Evolutionary conservation across 2,329 filamentous ascomycete genomes (phyloP), one percentile per base, ranked within the genome.

Genomic region (Aspergillus vadensis): DNA sequence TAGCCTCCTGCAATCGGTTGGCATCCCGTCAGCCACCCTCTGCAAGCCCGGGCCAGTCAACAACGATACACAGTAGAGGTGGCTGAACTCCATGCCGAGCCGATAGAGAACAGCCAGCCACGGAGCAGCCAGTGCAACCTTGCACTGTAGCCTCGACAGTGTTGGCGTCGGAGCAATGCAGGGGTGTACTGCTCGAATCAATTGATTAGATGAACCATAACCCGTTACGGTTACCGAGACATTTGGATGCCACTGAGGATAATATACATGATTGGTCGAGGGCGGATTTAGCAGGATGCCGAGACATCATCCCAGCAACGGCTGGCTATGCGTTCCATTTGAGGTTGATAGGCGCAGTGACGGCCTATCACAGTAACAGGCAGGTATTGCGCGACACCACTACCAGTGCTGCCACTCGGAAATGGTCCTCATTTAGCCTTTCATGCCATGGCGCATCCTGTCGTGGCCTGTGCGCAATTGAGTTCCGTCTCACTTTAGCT

Each of bases 251-350:
- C 27, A n/a, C 17, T 19, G 21, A 41, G 44, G 19, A 17, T 39
- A 14, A 9, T 30, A 50, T 21, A 44, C 19, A 23, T 56, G 30
- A 58, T 61, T 63, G 55, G 58, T 19, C 17, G 27, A 27, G 39
- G 47, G 39, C 49, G 12, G n/a, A 17, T 25, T n/a, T 30, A 49
- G 21, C 23, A 49, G 23, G 23, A 36, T 15, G n/a, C 44, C 7
- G 44, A 23, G 23, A 55, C 56, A 55, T 59, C 59, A 57, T 57
- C n/a, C 49, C 43, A 58, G 32, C 19, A 23, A 50, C 25, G 9
- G 10, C 21, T 21, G n/a, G n/a, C 15, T 21, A 47, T 23, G 38
- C 10, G 17, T 19, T 49, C 5, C 21, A 49, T n/a, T 15, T 23
- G 44, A 27, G 23, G 44, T 15, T 49, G 21, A 43, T 49, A 25